Evolutionary conservation across 257 asterid genomes (phyloP), one percentile per base, ranked within the genome.

Genomic region (Linaria vulgaris): DNA sequence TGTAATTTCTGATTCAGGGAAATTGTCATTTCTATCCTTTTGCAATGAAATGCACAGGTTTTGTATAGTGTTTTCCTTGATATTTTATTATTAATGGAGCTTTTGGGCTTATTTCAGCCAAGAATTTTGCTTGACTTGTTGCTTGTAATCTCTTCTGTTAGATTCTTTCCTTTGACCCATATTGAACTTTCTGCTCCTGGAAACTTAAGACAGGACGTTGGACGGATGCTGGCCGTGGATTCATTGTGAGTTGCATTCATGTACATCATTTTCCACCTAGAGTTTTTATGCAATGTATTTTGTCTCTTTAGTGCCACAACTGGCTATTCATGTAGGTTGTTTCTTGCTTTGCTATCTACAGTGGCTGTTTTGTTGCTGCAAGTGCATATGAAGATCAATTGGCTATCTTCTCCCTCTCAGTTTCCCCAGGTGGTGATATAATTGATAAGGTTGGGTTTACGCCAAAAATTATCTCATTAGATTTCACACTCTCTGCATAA

Each of bases 1-100:
- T 24, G 85, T 85, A 68, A 65, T 85, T 69, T 92, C 99, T n/a
- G 99, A 92, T 87, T 92, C 97, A 5, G 97, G 99, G 67, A 90
- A 87, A 88, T 84, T 92, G 51, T 89, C 99, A 27, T 86, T 92
- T 78, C 94, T 92, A 62, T 39, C 83, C 47, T 92, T 89, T 74
- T 79, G 88, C 88, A 83, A 77, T 71, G 97, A 85, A 82, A 81
- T 92, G 96, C 95, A 85, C 88, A 90, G 99, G 99, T 92, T 71
- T 63, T 61, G 39, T 52, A 45, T 69, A 45, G 59, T 13, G 13
- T 64, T 54, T 51, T 25, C 31, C 53, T 21, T 53, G 61, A 38
- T 55, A 31, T 63, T 56, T 17, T 47, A 69, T 68, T 59, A 12
- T 74, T 61, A 37, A 53, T 61, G 57, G 44, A 46, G 27, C 65